Base-by-base conservation (phyloP, 2,329 filamentous ascomycete genomes). In the Lasiodiplodia hormozganensis region DNA sequence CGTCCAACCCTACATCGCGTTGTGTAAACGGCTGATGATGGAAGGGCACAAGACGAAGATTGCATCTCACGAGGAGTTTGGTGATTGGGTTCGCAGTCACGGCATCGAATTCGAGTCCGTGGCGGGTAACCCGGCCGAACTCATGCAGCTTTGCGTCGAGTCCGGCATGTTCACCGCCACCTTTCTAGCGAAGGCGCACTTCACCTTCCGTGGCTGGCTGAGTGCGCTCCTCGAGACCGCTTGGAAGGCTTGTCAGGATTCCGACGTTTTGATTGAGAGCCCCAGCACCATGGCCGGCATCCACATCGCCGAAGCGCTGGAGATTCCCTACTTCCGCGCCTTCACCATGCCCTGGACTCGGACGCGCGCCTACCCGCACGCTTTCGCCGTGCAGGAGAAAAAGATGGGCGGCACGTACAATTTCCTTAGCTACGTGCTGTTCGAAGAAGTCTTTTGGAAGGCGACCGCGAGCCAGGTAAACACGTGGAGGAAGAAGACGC, bases 331-430 rank as follows among this genome's bases (percentile, higher is more conserved):
- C 79, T 98, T 98, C 83, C 89, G 96, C 68, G 95, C 94, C 0
- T 99, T 99, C 77, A 97, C 94, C 21, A 99, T 99, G 96, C 96
- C 96, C 0, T 99, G 96, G 96, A 97, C 96, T 0, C 89, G 94
- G 60, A 99, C 96, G 18, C 87, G 96, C 65, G 94, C 95, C 0
- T 99, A 99, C 74, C 96, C 96, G 2, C 96, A 99, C 79, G 96
- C 96, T 0, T 99, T 99, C 80, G 91, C 95, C 31, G 94, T 96
- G 70, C 92, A 94, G 1, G 92, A 96, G 70, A 90, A 92, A 79
- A 97, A 97, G 82, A 93, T 97, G 89, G 96, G 96, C 67, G 96
- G 96, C 28, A 90, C 90, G 0, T 98, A 97, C 83, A 99, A 99
- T 77, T 94, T 94, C 77, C 90, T 97, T 76, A 96, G 94, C 0